Conservation (phyloP, 257 asterid species). For the Eustoma russellianum region DNA sequence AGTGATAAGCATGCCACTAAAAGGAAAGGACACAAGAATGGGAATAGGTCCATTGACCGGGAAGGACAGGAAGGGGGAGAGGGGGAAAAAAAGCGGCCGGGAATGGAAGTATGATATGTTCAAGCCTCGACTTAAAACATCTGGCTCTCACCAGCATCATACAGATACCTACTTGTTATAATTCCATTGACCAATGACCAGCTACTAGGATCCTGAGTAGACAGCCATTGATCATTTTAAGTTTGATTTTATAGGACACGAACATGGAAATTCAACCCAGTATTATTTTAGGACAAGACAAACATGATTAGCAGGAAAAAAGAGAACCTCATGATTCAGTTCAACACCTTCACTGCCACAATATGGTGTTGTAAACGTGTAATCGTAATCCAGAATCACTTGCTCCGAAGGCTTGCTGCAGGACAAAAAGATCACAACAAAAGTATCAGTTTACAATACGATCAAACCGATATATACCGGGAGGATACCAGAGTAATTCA, state of each 20-base stretch:
- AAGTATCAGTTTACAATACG: constrained; percentile 2
- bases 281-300: constrained; percentile 1
- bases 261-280: neutral
- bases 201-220: too few species aligned
- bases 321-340: constrained; percentile 44
- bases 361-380: constrained; percentile 95
- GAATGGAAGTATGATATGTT: too few species aligned
- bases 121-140: too few species aligned
- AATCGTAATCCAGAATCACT: constrained; percentile 91
- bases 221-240: neutral
- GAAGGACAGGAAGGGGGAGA: too few species aligned
- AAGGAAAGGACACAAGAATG: neutral
- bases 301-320: constrained; percentile 5
- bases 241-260: neutral
- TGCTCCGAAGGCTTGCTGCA: constrained; percentile 80
- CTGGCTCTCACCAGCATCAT: too few species aligned
- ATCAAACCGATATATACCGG: neutral
- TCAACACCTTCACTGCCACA: constrained; percentile 58
- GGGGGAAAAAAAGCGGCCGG: too few species aligned
- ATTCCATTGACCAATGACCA: too few species aligned
- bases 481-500: neutral
- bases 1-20: neutral
- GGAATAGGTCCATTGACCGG: neutral
- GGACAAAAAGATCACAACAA: constrained; percentile 16
- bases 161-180: too few species aligned